phyloP scores from a whole-genome alignment of 164 flowering plant species.

The Chimonanthus salicifolius region DNA sequence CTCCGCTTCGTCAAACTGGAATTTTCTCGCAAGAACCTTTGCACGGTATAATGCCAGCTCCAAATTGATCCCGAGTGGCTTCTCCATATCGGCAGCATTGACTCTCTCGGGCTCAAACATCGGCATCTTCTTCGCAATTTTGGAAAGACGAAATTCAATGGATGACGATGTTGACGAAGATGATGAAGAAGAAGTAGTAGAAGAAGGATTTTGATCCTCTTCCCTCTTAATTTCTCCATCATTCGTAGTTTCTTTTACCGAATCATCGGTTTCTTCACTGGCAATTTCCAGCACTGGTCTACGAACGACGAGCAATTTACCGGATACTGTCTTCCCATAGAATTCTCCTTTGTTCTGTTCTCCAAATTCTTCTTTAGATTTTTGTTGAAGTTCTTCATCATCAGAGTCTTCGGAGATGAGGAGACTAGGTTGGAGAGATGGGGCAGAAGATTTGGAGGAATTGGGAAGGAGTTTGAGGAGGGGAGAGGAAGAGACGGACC shows the following conservation, averaged over 20 bases:
- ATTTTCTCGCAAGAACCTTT: slow-evolving; percentile 54
- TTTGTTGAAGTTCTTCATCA: background rate
- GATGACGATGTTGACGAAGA: slow-evolving; percentile 14
- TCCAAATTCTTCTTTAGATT: background rate
- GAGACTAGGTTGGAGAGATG: slow-evolving; percentile 27
- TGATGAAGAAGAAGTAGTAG: background rate
- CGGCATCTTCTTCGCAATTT: slow-evolving; percentile 73
- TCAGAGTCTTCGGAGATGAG: slow-evolving; percentile 10
- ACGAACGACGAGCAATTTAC: slow-evolving; percentile 45
- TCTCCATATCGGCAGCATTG: slow-evolving; percentile 28
- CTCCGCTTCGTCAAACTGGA: slow-evolving; percentile 51
- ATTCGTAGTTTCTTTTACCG: background rate
- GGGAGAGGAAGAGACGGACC: slow-evolving; percentile 13
- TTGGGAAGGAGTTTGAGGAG: slow-evolving; percentile 20
- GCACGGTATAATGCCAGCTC: slow-evolving; percentile 81
- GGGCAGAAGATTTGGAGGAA: slow-evolving; percentile 24
- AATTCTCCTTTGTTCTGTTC: slow-evolving; percentile 7
- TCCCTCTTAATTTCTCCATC: slow-evolving; percentile 1
- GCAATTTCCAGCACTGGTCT: slow-evolving; percentile 51
- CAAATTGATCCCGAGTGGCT: slow-evolving; percentile 67
- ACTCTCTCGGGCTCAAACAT: slow-evolving; percentile 73
- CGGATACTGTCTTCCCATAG: slow-evolving; percentile 6
- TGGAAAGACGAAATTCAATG: slow-evolving; percentile 42
- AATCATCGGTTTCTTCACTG: slow-evolving; percentile 14
- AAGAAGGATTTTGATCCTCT: slow-evolving; percentile 12